phyloP scores from a whole-genome alignment of 257 asterid genomes.

The Forsythia suspensa region DNA sequence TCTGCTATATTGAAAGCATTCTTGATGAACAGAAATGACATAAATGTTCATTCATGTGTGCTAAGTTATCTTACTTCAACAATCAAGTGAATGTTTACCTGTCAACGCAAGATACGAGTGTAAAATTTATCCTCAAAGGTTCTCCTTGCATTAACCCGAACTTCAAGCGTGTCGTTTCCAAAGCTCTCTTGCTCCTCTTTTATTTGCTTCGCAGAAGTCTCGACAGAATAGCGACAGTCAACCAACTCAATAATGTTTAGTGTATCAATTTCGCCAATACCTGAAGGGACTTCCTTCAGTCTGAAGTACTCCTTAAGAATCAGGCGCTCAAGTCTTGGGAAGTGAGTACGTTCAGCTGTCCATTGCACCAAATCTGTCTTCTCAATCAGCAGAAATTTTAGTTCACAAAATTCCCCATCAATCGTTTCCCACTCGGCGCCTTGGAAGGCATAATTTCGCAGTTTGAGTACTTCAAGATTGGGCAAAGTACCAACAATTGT shows the following conservation, averaged over 20 bases:
- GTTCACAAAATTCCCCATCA: neutral
- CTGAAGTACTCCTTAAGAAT: neutral
- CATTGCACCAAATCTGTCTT: neutral
- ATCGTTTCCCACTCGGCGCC: neutral
- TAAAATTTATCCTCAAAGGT: neutral
- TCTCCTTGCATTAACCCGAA: neutral
- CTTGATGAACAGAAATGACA: neutral
- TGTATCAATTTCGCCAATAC: neutral
- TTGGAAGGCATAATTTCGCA: neutral
- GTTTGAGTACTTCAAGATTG: neutral
- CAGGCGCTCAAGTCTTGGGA: conserved; percentile 3
- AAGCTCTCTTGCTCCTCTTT: conserved; percentile 4
- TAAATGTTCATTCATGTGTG: neutral
- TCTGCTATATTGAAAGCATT: too few species aligned
- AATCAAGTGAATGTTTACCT: neutral
- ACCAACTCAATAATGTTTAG: conserved; percentile 7
- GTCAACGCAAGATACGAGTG: neutral
- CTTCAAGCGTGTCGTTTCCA: conserved; percentile 5
- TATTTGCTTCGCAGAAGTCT: neutral
- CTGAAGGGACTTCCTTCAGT: neutral
- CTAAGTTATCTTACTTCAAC: neutral
- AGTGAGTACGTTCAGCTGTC: conserved; percentile 1
- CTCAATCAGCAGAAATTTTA: neutral
- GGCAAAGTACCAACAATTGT: neutral
- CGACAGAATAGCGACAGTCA: neutral